phyloP scores from a whole-genome alignment of 2,329 filamentous ascomycete genomes.

The Trichoderma brevicompactum region DNA sequence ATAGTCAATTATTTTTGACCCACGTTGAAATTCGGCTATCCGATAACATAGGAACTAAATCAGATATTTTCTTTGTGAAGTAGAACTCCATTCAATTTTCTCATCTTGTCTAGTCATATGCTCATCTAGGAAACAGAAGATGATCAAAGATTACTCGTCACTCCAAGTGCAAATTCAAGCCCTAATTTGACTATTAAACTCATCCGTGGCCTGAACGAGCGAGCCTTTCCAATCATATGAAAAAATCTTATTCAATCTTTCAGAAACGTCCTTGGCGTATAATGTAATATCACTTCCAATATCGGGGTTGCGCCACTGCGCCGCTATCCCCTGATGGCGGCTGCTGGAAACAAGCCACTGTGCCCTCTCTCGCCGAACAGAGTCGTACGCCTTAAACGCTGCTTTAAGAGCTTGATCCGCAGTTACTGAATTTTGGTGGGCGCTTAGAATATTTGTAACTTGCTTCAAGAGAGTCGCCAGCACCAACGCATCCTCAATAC shows the following conservation, averaged over 20 bases:
- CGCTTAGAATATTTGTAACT: not conserved
- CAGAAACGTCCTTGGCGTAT: not conserved
- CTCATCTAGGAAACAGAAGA: not conserved
- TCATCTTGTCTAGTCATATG: not conserved
- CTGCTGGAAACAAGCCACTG: conserved; percentile 31
- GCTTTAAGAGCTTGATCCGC: not conserved
- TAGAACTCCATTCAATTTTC: too few relatives aligned
- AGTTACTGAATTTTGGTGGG: not conserved
- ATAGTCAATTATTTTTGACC: too few relatives aligned
- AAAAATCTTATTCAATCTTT: not conserved
- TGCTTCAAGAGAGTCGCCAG: conserved; percentile 8
- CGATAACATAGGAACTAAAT: too few relatives aligned
- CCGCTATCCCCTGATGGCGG: not conserved
- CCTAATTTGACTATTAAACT: not conserved
- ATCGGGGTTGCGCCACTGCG: not conserved
- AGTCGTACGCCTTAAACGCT: conserved; percentile 25
- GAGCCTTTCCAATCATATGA: not conserved
- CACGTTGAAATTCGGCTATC: too few relatives aligned
- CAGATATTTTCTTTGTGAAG: too few relatives aligned
- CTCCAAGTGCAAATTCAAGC: not conserved
- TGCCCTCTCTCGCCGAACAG: conserved; percentile 22
- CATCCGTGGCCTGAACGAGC: not conserved
- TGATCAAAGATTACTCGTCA: not conserved
- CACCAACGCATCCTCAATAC: conserved; percentile 35
- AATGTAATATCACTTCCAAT: not conserved